phyloP scores from a whole-genome alignment of 1,139 yeast species.

The Taphrina betulina region DNA sequence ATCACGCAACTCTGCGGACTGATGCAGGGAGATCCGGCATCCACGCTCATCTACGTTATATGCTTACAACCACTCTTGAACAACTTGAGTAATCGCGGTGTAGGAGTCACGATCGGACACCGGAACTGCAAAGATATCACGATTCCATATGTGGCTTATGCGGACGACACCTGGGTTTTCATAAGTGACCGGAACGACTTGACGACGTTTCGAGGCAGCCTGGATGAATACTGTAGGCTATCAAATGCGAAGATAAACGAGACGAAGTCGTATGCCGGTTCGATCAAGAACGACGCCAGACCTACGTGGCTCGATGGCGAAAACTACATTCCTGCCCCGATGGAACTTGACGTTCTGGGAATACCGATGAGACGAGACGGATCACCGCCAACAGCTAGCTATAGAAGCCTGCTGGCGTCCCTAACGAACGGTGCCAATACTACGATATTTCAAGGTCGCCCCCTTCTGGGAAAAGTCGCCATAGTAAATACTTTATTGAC shows the following conservation, averaged over 20 bases:
- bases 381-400: background rate
- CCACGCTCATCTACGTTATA: background rate
- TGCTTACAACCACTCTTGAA: background rate
- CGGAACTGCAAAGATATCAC: too few relatives aligned
- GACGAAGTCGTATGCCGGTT: background rate
- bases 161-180: background rate
- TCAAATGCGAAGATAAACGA: background rate
- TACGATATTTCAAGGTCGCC: background rate
- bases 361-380: background rate
- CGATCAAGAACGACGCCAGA: background rate
- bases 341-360: background rate
- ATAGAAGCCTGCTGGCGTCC: background rate
- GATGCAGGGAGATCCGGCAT: background rate
- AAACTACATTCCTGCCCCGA: background rate
- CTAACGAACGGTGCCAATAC: background rate
- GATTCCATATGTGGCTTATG: background rate
- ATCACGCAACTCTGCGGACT: background rate
- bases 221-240: background rate
- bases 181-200: background rate
- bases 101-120: background rate
- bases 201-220: background rate
- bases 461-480: background rate
- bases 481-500: background rate
- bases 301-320: background rate
- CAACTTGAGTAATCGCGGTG: background rate